Evolutionary conservation across 2,329 filamentous ascomycete species (phyloP).

Genomic region (Sporothrix brasiliensis): DNA sequence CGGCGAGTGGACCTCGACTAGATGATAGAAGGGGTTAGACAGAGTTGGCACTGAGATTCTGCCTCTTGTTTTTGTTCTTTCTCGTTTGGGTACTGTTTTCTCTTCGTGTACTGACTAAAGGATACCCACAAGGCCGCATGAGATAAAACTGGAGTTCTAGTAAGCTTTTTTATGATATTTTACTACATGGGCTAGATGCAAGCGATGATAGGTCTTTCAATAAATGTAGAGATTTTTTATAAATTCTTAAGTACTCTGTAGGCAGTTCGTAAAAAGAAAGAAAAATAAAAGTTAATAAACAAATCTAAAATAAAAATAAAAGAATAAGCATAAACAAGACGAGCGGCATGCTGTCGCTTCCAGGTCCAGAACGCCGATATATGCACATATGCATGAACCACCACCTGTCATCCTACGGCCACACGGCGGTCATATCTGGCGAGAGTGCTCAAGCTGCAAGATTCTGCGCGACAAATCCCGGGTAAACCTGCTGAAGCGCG

Average conservation of each 20-base stretch:
- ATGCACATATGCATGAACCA: background rate
- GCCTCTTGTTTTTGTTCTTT: background rate
- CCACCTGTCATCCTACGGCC: background rate
- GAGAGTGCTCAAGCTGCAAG: background rate
- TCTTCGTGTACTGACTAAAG: conserved; percentile 6
- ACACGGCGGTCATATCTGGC: background rate
- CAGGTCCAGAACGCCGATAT: background rate
- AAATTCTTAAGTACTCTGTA: background rate
- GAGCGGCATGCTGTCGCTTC: background rate
- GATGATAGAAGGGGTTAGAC: background rate
- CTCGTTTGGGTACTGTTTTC: background rate
- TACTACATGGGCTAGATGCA: background rate
- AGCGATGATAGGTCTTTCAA: background rate
- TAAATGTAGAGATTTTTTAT: background rate
- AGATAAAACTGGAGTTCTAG: background rate
- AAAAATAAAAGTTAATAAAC: background rate
- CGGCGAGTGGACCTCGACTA: conserved; percentile 56
- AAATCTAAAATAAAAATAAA: background rate
- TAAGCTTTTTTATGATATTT: background rate
- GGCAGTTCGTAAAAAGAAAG: background rate
- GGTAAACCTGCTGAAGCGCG: conserved; percentile 77
- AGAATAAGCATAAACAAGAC: background rate
- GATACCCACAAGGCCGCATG: conserved; percentile 23
- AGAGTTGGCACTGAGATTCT: too few relatives aligned
- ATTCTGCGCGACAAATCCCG: conserved; percentile 48